phyloP scores from a whole-genome alignment of 306 rosid genomes.

The Citrullus colocynthis region DNA sequence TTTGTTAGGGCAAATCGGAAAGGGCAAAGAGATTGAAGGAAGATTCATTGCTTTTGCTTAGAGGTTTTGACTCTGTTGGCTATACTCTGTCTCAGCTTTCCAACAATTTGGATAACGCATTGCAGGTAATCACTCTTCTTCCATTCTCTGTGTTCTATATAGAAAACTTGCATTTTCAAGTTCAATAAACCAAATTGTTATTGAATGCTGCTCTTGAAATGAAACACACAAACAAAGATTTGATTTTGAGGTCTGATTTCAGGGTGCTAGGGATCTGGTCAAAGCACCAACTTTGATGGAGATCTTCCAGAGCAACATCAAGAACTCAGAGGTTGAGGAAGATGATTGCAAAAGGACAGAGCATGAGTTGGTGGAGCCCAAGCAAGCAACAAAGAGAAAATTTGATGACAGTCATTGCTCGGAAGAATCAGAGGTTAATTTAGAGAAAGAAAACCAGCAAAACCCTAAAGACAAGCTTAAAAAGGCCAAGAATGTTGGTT shows the following conservation, averaged over 20 bases:
- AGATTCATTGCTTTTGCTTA: constrained; percentile 51
- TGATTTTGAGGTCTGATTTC: background rate
- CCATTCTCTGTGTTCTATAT: background rate
- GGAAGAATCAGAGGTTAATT: constrained; percentile 33
- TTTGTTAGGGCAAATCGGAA: constrained; percentile 9
- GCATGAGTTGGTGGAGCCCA: constrained; percentile 24
- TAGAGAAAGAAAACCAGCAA: constrained; percentile 23
- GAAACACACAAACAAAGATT: background rate
- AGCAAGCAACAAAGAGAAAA: constrained; percentile 59
- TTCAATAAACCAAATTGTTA: background rate
- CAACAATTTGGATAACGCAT: constrained; percentile 60
- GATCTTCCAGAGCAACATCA: constrained; percentile 42
- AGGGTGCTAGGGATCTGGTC: constrained; percentile 77
- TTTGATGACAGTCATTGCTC: constrained; percentile 32
- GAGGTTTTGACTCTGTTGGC: constrained; percentile 84
- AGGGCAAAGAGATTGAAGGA: constrained; percentile 38
- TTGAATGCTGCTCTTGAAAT: background rate
- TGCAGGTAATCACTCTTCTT: constrained; percentile 36
- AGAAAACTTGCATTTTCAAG: background rate
- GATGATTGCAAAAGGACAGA: constrained; percentile 21
- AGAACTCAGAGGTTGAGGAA: constrained; percentile 24
- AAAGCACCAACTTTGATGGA: constrained; percentile 77
- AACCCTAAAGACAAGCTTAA: constrained; percentile 38
- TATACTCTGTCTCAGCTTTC: constrained; percentile 65
- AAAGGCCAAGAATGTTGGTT: constrained; percentile 71